phyloP scores from a whole-genome alignment of 805 yeast species.

The Candida maltosa region DNA sequence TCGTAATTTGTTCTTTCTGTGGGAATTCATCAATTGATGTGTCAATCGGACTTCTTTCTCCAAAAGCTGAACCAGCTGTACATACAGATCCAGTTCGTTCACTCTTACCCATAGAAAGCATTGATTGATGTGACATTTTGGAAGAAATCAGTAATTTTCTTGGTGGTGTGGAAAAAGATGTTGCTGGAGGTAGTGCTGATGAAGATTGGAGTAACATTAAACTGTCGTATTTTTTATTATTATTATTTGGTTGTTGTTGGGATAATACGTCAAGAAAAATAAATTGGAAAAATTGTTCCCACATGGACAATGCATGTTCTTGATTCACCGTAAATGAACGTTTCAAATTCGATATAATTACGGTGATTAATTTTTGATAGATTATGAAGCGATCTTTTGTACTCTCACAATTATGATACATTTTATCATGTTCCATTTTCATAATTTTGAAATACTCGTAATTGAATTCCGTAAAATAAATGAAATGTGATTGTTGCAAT shows the following conservation, averaged over 20 bases:
- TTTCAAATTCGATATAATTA: slow-evolving; percentile 1
- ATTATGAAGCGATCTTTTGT: neutral
- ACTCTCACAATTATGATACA: neutral
- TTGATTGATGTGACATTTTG: neutral
- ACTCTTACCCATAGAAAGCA: neutral
- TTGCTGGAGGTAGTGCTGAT: neutral
- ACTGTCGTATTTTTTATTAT: neutral
- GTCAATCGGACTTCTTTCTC: neutral
- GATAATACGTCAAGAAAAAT: neutral
- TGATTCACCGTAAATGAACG: neutral
- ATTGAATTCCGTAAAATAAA: neutral
- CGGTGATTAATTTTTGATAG: neutral
- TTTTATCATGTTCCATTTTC: neutral
- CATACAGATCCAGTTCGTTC: neutral
- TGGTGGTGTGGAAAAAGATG: neutral
- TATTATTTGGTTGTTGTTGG: neutral
- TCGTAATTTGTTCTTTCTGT: no score
- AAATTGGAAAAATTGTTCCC: slow-evolving; percentile 3
- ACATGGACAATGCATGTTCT: neutral
- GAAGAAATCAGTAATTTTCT: neutral
- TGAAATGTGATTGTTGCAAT: neutral
- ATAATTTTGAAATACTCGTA: neutral
- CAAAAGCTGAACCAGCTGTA: neutral
- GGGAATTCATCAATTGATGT: no score
- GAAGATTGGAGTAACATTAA: no score